Conservation (phyloP, 2,329 filamentous ascomycete species). For the Fusarium temperatum region DNA sequence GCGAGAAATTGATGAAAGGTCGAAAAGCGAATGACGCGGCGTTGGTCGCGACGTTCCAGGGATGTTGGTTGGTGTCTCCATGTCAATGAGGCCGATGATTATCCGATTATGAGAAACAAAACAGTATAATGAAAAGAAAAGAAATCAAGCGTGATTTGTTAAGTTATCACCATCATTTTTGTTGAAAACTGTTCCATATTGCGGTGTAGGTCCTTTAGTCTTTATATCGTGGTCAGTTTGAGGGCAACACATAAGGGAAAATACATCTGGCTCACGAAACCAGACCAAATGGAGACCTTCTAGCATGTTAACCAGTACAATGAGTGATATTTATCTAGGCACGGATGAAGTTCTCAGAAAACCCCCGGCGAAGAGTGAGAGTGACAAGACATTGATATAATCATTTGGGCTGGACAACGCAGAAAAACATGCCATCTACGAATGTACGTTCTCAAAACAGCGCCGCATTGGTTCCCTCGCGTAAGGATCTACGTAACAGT, state of each 20-base stretch:
- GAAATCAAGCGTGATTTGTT: neutral
- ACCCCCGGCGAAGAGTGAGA: neutral
- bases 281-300: neutral
- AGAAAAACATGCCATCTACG: neutral
- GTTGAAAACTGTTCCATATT: neutral
- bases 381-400: neutral
- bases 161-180: neutral
- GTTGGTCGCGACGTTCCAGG: neutral
- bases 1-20: neutral
- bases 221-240: neutral
- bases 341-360: too few species aligned
- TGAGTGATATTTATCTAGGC: too few species aligned
- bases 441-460: neutral
- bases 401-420: neutral
- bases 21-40: neutral
- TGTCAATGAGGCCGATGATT: neutral
- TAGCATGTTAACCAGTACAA: neutral
- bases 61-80: neutral
- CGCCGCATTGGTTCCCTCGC: too few species aligned
- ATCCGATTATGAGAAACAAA: neutral
- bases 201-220: neutral
- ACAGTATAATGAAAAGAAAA: neutral
- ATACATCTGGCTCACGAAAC: neutral
- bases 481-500: slow-evolving; percentile 2
- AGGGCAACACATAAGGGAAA: too few species aligned